A percentile compares a stretch with the other conserved stretches of the same genome.
Conservation (phyloP, 2,329 filamentous ascomycete genomes). For the Trichoderma simmonsii region DNA sequence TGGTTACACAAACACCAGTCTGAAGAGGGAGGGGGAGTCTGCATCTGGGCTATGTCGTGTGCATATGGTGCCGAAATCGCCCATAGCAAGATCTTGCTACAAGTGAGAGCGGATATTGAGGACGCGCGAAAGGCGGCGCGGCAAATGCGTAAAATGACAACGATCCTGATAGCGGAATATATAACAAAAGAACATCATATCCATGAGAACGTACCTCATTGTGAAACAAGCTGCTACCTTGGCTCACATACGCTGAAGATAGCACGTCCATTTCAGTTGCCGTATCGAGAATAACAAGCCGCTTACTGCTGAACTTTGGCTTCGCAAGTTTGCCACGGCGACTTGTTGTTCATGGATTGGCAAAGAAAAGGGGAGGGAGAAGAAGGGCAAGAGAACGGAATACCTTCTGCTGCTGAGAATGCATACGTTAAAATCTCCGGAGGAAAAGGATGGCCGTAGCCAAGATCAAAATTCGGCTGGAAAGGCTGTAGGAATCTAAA, state of each 20-base stretch:
- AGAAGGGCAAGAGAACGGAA: not conserved
- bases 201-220: conserved; percentile 3
- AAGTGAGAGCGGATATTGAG: not conserved
- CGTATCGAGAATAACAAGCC: not conserved
- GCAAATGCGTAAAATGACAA: not conserved
- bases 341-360: not conserved
- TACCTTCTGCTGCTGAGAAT: conserved; percentile 34
- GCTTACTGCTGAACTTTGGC: not conserved
- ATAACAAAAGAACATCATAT: not conserved
- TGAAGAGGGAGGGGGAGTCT: conserved; percentile 19
- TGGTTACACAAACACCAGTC: conserved; percentile 23
- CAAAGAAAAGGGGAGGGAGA: not conserved
- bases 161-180: not conserved
- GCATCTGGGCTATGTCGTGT: conserved; percentile 17
- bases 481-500: not conserved
- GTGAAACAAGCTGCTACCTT: not conserved
- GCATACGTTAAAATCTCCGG: conserved; percentile 28
- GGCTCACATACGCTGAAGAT: not conserved
- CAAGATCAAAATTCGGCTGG: not conserved
- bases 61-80: conserved; percentile 13
- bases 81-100: not conserved
- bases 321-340: not conserved
- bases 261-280: not conserved
- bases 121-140: not conserved
- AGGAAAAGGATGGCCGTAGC: not conserved